phyloP scores from a whole-genome alignment of 2,329 filamentous ascomycete genomes.

The Drechmeria coniospora region DNA sequence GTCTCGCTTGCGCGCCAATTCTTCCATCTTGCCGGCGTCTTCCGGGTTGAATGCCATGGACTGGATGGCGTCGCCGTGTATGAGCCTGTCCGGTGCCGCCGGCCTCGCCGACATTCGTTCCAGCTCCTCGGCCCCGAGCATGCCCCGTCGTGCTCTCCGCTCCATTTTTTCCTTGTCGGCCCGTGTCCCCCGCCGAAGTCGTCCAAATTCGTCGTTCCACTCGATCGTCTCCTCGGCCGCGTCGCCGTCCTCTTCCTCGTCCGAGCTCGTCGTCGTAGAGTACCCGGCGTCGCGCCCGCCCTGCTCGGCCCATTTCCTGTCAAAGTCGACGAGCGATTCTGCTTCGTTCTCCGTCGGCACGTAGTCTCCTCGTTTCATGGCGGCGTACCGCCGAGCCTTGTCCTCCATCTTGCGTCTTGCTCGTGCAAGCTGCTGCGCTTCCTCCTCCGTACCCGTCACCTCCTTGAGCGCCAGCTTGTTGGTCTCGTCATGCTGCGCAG shows the following conservation, averaged over 20 bases:
- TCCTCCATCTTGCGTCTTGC: constrained; percentile 74
- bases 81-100: constrained; percentile 51
- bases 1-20: constrained; percentile 64
- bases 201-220: constrained; percentile 83
- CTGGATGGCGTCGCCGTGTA: constrained; percentile 78
- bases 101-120: constrained; percentile 56
- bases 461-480: constrained; percentile 36
- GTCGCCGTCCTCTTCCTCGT: constrained; percentile 25
- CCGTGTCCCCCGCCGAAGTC: constrained; percentile 57
- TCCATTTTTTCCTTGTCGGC: constrained; percentile 51
- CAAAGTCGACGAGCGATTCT: constrained; percentile 75
- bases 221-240: constrained; percentile 54
- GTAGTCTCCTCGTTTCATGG: constrained; percentile 81
- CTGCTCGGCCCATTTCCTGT: constrained; percentile 80
- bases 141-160: constrained; percentile 32
- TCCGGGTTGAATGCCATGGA: constrained; percentile 68
- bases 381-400: constrained; percentile 76
- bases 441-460: constrained; percentile 39
- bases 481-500: constrained; percentile 30
- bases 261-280: constrained; percentile 23
- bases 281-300: constrained; percentile 45
- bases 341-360: constrained; percentile 49
- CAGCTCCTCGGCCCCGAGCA: constrained; percentile 42
- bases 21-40: constrained; percentile 57
- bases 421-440: constrained; percentile 52